A percentile compares a stretch with the other conserved stretches of the same genome.
Conservation (phyloP, 352 stramenopile species). For the Plasmopara muralis region DNA sequence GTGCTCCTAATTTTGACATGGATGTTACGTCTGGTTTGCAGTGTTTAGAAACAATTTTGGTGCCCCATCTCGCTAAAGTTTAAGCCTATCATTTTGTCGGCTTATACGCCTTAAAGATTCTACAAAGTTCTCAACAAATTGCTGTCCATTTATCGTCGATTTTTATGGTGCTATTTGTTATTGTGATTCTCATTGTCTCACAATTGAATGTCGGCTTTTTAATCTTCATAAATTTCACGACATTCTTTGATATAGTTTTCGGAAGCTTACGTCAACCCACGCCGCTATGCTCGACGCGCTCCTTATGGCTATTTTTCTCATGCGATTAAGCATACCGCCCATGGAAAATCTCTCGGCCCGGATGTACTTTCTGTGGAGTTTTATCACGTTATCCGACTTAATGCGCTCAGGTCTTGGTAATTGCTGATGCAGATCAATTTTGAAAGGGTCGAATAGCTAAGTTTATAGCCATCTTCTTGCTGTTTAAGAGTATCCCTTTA, state of each 20-base stretch:
- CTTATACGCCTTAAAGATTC: slow-evolving; percentile 3
- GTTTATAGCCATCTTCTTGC: too few relatives aligned
- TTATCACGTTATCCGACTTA: too few relatives aligned
- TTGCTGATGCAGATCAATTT: too few relatives aligned
- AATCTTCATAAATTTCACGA: background rate
- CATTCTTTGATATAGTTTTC: background rate
- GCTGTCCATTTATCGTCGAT: slow-evolving; percentile 1
- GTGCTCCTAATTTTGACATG: slow-evolving; percentile 10
- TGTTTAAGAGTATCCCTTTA: too few relatives aligned
- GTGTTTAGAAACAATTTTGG: background rate
- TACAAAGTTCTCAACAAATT: slow-evolving; percentile 1
- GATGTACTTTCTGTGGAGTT: background rate
- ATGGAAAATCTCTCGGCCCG: background rate
- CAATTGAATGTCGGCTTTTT: background rate
- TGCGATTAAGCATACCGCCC: background rate
- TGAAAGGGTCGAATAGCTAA: too few relatives aligned
- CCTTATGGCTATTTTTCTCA: background rate
- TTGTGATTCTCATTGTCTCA: background rate
- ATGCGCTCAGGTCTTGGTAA: too few relatives aligned
- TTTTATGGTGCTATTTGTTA: slow-evolving; percentile 6
- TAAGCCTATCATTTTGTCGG: slow-evolving; percentile 3
- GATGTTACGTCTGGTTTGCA: background rate
- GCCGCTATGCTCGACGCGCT: background rate
- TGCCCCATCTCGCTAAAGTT: background rate
- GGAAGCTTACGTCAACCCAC: background rate